Conservation (phyloP, 2,329 filamentous ascomycete species). For the Trichoderma sp. region DNA sequence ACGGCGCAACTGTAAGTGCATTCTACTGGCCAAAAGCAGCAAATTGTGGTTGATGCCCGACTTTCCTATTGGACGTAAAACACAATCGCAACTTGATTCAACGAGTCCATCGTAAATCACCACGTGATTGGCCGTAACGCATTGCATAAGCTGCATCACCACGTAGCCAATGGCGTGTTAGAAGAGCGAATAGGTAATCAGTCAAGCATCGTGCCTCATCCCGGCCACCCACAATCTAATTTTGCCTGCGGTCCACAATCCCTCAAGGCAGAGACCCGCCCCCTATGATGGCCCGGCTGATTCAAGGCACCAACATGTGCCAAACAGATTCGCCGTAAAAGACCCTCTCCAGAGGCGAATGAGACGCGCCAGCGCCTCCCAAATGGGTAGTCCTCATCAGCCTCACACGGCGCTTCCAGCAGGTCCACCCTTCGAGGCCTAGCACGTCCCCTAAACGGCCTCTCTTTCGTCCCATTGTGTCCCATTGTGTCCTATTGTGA, state of each 20-base stretch:
- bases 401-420: constrained; percentile 5
- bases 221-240: not conserved
- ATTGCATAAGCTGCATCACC: not conserved
- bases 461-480: not conserved
- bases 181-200: not conserved
- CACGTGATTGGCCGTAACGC: not conserved
- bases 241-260: not conserved
- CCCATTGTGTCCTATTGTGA: not conserved
- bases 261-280: not conserved
- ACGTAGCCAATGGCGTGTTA: not conserved
- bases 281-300: constrained; percentile 1
- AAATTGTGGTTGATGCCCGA: not conserved
- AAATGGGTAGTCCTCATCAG: constrained; percentile 21
- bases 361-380: constrained; percentile 14
- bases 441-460: not conserved
- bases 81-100: not conserved
- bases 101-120: not conserved
- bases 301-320: constrained; percentile 2
- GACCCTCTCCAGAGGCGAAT: constrained; percentile 20
- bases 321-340: not conserved
- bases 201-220: not conserved
- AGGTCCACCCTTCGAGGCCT: not conserved
- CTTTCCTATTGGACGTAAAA: not conserved
- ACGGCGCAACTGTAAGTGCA: not conserved
- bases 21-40: not conserved